phyloP scores from a whole-genome alignment of 768 basidiomycete genomes.

The Mycena maculata region DNA sequence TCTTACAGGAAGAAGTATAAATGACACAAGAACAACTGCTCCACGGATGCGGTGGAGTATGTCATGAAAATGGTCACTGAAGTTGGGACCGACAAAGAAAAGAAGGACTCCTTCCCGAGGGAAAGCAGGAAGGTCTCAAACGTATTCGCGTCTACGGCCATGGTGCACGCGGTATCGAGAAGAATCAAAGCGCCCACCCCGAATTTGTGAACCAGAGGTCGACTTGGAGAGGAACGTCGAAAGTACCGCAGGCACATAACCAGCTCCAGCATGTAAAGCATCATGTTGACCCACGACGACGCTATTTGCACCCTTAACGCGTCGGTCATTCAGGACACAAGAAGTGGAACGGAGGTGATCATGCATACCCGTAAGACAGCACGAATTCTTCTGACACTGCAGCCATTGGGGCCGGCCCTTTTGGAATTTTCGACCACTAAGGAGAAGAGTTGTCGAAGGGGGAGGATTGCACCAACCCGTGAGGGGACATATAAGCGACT shows the following conservation, averaged over 20 bases:
- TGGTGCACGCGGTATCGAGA: constrained; percentile 34
- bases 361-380: constrained; percentile 10
- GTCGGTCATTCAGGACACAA: not conserved
- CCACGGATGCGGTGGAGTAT: constrained; percentile 22
- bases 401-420: constrained; percentile 30
- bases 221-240: constrained; percentile 26
- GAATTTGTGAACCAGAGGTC: constrained; percentile 28
- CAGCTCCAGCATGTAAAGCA: constrained; percentile 33
- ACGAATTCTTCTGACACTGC: not conserved
- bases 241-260: constrained; percentile 31
- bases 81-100: not conserved
- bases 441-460: not conserved
- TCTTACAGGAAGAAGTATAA: constrained; percentile 32
- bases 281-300: constrained; percentile 34
- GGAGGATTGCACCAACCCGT: not conserved
- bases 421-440: constrained; percentile 1
- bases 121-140: constrained; percentile 17
- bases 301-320: constrained; percentile 23
- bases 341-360: not conserved
- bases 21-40: constrained; percentile 30
- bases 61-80: constrained; percentile 20
- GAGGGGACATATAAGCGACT: too few species aligned
- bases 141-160: constrained; percentile 18
- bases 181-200: constrained; percentile 27
- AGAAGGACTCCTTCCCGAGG: constrained; percentile 3